These are phyloP conservation scores for Anethum foeniculum DNA, from an alignment of 140 eudicot species.

Conservation along the genomic window DNA sequence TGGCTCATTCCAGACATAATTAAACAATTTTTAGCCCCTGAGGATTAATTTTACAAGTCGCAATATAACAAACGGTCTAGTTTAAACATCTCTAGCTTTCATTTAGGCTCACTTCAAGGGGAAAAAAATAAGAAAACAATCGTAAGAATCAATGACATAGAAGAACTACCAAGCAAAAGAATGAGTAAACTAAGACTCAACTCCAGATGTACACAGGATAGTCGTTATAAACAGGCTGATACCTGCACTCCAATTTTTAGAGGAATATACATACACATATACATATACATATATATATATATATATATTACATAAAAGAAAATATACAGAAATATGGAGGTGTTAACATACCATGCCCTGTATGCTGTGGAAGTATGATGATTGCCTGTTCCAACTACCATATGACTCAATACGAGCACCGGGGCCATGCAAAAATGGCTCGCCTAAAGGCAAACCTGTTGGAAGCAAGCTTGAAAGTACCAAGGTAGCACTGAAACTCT, in stretches of 20 bases:
- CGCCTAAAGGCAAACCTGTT: slow-evolving; percentile 30
- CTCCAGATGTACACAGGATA: background rate
- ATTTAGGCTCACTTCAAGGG: background rate
- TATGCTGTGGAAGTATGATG: slow-evolving; percentile 43
- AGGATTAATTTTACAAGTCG: background rate
- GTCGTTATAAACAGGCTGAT: background rate
- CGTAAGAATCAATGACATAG: background rate
- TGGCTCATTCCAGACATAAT: background rate
- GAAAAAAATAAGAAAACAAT: background rate
- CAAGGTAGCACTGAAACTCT: slow-evolving; percentile 49
- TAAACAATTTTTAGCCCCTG: background rate
- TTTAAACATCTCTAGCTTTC: background rate
- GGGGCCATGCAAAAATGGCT: slow-evolving; percentile 51
- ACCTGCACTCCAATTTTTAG: background rate
- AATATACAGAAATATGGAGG: background rate
- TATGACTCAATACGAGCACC: slow-evolving; percentile 58
- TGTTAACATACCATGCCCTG: slow-evolving; percentile 41
- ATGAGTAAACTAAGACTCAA: background rate
- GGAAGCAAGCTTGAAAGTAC: slow-evolving; percentile 54
- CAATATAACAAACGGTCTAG: background rate
- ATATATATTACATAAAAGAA: background rate
- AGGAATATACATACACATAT: background rate
- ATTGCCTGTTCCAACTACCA: slow-evolving; percentile 47
- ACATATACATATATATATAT: background rate
- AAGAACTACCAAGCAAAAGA: background rate